Conservation (phyloP, 176 grass and related monocot species). For the Avena insularis region DNA sequence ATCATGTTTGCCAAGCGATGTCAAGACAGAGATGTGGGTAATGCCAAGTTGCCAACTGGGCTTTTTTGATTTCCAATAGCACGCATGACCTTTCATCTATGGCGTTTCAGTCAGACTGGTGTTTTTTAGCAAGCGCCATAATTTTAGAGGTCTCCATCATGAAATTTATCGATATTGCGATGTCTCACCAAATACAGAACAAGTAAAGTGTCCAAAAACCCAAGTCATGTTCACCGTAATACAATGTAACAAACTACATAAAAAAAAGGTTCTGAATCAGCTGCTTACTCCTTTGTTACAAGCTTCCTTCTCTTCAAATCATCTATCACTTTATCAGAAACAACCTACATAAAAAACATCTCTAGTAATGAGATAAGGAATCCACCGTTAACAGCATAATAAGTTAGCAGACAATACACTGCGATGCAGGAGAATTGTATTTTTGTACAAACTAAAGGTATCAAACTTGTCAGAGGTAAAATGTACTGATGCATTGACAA, state of each 20-base stretch:
- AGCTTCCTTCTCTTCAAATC: conserved; percentile 87
- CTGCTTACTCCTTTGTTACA: conserved; percentile 72
- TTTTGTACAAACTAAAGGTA: neutral
- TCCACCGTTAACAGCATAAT: neutral
- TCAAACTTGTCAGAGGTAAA: neutral
- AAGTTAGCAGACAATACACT: neutral
- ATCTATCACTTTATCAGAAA: conserved; percentile 53
- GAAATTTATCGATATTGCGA: neutral
- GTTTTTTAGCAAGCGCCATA: neutral
- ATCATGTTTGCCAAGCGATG: neutral
- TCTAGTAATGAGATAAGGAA: neutral
- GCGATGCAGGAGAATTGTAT: neutral
- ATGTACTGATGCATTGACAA: neutral
- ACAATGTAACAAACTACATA: conserved; percentile 19
- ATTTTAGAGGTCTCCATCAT: neutral
- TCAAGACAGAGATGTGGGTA: neutral
- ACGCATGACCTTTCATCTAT: neutral
- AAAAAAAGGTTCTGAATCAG: conserved; percentile 18
- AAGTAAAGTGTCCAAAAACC: neutral
- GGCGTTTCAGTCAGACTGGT: too few relatives aligned
- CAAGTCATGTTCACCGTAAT: neutral
- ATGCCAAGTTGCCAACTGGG: neutral
- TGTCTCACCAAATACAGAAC: neutral
- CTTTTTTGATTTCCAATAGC: neutral
- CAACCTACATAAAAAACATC: conserved; percentile 51